These are phyloP conservation scores for Rhynchospora tenuis DNA, from an alignment of 176 grass and related monocot species.

Conservation along the genomic window DNA sequence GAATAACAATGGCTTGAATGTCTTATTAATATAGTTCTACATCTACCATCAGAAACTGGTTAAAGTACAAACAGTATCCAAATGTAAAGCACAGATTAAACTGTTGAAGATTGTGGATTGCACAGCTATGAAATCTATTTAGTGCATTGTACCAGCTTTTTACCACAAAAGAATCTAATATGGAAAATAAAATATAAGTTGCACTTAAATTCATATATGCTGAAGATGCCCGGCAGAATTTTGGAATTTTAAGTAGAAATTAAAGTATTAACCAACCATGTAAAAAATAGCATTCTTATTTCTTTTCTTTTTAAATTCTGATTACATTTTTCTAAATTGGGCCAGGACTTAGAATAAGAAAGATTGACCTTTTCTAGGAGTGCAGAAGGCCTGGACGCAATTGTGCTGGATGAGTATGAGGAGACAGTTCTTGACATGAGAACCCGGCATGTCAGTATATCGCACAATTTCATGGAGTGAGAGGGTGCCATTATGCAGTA, in stretches of 20 bases:
- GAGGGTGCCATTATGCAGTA: constrained; percentile 53
- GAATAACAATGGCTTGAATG: background rate
- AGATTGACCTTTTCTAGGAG: constrained; percentile 22
- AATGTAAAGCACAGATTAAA: too few species aligned
- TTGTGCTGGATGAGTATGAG: constrained; percentile 90
- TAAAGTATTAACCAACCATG: background rate
- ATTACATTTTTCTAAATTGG: background rate
- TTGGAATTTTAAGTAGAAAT: background rate
- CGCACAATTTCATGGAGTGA: constrained; percentile 52
- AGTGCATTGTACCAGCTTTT: too few species aligned
- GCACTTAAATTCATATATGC: background rate
- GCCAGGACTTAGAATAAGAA: background rate
- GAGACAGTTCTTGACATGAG: constrained; percentile 72
- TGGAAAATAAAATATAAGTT: background rate
- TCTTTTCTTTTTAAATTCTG: too few species aligned
- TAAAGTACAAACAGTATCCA: too few species aligned
- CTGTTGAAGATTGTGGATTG: too few species aligned
- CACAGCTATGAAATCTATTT: too few species aligned
- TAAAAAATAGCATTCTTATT: background rate
- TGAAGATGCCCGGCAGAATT: background rate
- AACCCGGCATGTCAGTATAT: constrained; percentile 28
- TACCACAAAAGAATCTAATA: too few species aligned
- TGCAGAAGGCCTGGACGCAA: constrained; percentile 70
- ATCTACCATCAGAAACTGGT: too few species aligned
- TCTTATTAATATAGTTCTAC: background rate